phyloP scores from a whole-genome alignment of 805 yeast species.

The Saturnispora sanitii region DNA sequence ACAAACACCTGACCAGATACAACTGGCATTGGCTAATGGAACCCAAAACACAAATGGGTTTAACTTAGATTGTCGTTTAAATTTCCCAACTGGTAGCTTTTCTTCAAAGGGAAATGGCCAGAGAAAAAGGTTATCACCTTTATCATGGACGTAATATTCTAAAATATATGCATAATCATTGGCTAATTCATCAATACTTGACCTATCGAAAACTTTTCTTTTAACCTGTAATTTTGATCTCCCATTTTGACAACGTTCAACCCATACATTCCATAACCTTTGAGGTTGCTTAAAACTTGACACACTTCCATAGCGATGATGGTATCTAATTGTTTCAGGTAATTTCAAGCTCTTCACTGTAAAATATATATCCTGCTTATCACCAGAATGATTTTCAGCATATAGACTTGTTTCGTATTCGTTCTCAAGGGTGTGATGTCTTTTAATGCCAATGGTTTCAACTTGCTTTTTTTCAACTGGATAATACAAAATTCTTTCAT shows the following conservation, averaged over 20 bases:
- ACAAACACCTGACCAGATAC: constrained; percentile 4
- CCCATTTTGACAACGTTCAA: neutral
- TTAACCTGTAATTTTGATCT: constrained; percentile 2
- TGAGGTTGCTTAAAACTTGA: neutral
- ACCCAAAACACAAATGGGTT: constrained; percentile 1
- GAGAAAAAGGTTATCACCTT: constrained; percentile 4
- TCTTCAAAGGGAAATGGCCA: constrained; percentile 4
- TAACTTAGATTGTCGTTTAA: neutral
- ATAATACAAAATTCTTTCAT: constrained; percentile 4
- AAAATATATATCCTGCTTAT: neutral
- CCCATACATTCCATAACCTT: constrained; percentile 11
- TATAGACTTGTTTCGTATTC: neutral
- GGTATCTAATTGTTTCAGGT: constrained; percentile 1
- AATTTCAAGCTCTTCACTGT: neutral
- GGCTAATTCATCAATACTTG: neutral
- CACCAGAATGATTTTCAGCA: neutral
- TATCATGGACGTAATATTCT: constrained; percentile 8
- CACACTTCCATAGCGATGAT: neutral
- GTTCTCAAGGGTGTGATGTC: neutral
- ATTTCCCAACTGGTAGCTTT: constrained; percentile 4
- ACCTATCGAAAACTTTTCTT: neutral
- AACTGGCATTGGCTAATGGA: neutral
- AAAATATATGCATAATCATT: constrained; percentile 4
- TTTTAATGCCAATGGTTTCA: neutral
- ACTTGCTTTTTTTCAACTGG: neutral